Base-by-base conservation (phyloP, 441 rosid genomes). In the Metrosideros polymorpha region DNA sequence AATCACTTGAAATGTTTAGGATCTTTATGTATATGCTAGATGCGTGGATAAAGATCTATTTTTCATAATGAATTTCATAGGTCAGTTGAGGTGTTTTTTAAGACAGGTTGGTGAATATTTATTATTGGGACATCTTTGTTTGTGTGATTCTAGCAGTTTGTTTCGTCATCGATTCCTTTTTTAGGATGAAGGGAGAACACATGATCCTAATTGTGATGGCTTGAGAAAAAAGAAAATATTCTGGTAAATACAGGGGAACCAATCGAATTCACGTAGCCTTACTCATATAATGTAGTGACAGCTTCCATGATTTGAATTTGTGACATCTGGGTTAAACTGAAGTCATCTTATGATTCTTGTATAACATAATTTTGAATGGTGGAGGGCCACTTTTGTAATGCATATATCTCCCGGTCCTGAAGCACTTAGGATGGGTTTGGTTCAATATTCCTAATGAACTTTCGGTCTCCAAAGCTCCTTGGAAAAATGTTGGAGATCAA, bases 331-430 rank as follows among this genome's bases (percentile, higher is more conserved):
- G 79, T 71, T 71, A 71, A 39, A 71, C 5, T 71, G 79, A 71
- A 71, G 79, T 71, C 0, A 71, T n/a, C 82, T 63, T 39, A 77
- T 89, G 51, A 79, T 83, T 71, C 25, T 85, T 56, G 6, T n/a
- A 39, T 39, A 57, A 43, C 24, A 30, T 19, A 54, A 55, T 84
- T 89, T 43, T 86, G 27, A 87, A 85, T 82, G 84, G 42, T 63
- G 53, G 84, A 47, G 35, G 59, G 56, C 79, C 87, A 47, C 86
- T 47, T 87, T 59, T 86, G 54, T 84, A 87, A 94, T 88, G 76
- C 98, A 96, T 99, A 97, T 98, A 89, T 98, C 99, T 57, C 91
- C 99, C 61, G 99, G 99, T 89, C 98, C 94, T 50, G 99, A 98
- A 92, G 97, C 98, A 29, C 98, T n/a, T n/a, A n/a, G n/a, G n/a